Evolutionary conservation across 768 basidiomycete species (phyloP), one percentile per base, ranked within the genome.

Genomic region (Xerocomellus amylosporus): DNA sequence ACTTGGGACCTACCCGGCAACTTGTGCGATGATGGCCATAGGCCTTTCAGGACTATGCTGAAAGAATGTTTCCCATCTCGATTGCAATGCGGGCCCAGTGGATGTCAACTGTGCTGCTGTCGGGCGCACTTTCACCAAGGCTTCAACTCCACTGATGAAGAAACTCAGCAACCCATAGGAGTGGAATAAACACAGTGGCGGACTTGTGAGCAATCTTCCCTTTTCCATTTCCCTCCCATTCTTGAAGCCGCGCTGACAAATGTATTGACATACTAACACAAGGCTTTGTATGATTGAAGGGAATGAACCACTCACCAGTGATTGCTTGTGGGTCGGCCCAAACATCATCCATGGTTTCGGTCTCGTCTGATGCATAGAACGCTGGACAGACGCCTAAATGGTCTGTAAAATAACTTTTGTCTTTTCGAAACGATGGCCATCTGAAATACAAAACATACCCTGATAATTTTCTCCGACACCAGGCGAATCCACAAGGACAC

Each of bases 401-500:
- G 73, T 76, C 55, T 74, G 37, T 3, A 34, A 22, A 28, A 26
- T 8, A 28, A 14, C 0, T 10, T 12, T 2, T 26, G 9, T 30
- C 20, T 17, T 8, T 15, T 8, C 31, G 15, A 34, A 14, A 26
- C 4, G 8, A 36, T 30, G 2, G 5, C 3, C 8, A 3, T 2
- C 4, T 3, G 3, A 3, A 3, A 1, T 4, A 22, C 0, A 0
- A 22, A n/a, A 60, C 68, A 37, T 46, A 79, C 82, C 83, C 59
- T 78, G 75, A 49, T 80, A 83, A 58, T 89, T 81, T 63, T 87
- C 85, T 12, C 90, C 90, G 1, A 93, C 90, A 8, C 86, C 87
- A 5, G 88, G 88, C 8, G 90, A 79, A 49, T 90, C 83, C 10
- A 87, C 77, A 9, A 81, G 43, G 50, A 76, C 71, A 8, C 63